Evolutionary conservation across 768 basidiomycete species (phyloP), one percentile per base, ranked within the genome.

Genomic region (Tulasnella sp.): DNA sequence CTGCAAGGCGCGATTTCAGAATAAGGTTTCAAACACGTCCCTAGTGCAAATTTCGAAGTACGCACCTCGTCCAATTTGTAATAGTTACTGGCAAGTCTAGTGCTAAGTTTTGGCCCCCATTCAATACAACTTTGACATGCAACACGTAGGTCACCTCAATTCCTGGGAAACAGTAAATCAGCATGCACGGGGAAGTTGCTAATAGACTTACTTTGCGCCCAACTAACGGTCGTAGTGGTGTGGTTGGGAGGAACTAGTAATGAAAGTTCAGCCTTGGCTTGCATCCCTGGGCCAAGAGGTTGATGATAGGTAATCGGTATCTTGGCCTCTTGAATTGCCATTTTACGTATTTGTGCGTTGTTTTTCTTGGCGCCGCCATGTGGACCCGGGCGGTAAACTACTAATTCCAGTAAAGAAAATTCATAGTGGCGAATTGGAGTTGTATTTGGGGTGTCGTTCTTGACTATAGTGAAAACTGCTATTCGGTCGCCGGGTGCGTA

Each of bases 401-500:
- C 82, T 4, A 78, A 74, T 63, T 95, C 90, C 57, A 75, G 77
- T 29, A 95, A 69, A 3, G 75, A 73, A 56, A 90, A 76, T 61
- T 92, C 87, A 61, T 88, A 90, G 4, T 84, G 83, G 32, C 86
- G 82, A 3, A 93, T 70, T 44, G 83, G 75, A 54, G 82, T 74
- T 10, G 82, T 77, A 33, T 78, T 72, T 3, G 79, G 61, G 46
- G 69, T 72, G 54, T 86, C 81, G 1, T 83, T 84, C 61, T 78
- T 79, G 52, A 93, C 69, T 6, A 77, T 75, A 0, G 83, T 85
- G 29, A 70, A 72, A 42, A 90, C 73, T 10, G 76, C 67, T 29
- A 92, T 76, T 16, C 79, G 77, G 65, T 93, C 90, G 4, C 83
- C 83, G 0, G 90, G 86, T 1, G 88, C 88, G 58, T 81, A 89